phyloP scores from a whole-genome alignment of 768 basidiomycete species.

The Phaeotremella fagi region DNA sequence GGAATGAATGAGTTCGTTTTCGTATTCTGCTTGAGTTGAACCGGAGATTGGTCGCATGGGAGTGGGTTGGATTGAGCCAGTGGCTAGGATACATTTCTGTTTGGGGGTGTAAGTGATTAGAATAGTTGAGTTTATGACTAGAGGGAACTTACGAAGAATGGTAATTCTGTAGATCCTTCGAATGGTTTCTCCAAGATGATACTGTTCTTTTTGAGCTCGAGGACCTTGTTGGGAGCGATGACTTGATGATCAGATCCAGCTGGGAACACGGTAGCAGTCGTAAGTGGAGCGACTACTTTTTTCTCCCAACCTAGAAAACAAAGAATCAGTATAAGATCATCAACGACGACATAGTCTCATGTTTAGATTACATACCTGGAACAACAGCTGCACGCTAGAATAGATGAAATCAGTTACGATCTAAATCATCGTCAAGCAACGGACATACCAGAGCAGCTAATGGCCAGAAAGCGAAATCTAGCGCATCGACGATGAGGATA shows the following conservation, averaged over 20 bases:
- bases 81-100: constrained; percentile 44
- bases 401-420: too few relatives aligned
- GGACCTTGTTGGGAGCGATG: constrained; percentile 39
- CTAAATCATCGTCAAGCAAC: too few relatives aligned
- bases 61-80: constrained; percentile 38
- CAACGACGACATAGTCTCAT: too few relatives aligned
- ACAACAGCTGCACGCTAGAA: constrained; percentile 40
- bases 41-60: constrained; percentile 36
- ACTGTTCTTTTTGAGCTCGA: constrained; percentile 26
- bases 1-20: constrained; percentile 37
- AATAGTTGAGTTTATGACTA: neutral
- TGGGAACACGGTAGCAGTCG: constrained; percentile 32
- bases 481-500: constrained; percentile 40
- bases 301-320: constrained; percentile 42
- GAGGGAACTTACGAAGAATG: constrained; percentile 38
- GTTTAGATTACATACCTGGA: constrained; percentile 24
- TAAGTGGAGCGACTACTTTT: constrained; percentile 25
- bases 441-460: constrained; percentile 32
- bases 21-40: constrained; percentile 10
- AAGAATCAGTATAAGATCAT: neutral
- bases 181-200: constrained; percentile 44
- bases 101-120: too few relatives aligned
- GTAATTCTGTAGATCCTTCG: constrained; percentile 35
- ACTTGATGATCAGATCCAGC: constrained; percentile 29
- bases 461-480: constrained; percentile 34